Base-by-base conservation (phyloP, 345 rosid genomes). In the Aquilaria sinensis region DNA sequence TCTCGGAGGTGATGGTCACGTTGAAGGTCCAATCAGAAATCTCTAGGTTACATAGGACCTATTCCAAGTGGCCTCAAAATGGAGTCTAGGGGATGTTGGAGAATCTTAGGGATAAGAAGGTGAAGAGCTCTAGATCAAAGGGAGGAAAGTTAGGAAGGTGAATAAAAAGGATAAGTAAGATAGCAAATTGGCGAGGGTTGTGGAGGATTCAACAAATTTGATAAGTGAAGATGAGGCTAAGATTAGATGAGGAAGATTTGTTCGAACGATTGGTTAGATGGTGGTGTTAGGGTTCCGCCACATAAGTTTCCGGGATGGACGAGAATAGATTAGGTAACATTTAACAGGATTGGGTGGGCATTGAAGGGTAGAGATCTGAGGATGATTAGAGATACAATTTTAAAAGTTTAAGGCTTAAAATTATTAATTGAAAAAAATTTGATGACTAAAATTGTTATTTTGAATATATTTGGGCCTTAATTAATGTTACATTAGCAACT, bases 1-100 rank as follows among this genome's bases (percentile, higher is more conserved):
- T 23, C 23, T 23, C 23, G 23, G 23, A 23, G 23, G 23, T 23
- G 23, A 23, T 23, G 71, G 90, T 90, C 57, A 92, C 90, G 7
- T 69, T 84, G 83, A 83, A 75, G 88, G 80, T 79, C 12, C 97
- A 78, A 63, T 72, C 89, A 12, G 96, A 93, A 88, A 85, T 92
- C 77, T 78, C 77, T 46, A 94, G 92, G 72, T 30, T 90, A 60
- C 96, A 96, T 9, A 86, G 96, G 60, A 93, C 97, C 4, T 79
- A 96, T 29, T 73, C 86, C 32, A 75, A 79, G 60, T 76, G 61
- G 67, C 68, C n/a, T 5, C 63, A 47, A 66, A 61, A 31, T 54
- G 74, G 63, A 0, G 60, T 30, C 47, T 56, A 53, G 0, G 63
- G 23, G 12, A 56, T 47, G 6, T 8, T 70, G 4, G 50, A 58